Conservation (phyloP, 768 basidiomycete genomes). For the Leccinum broughii region DNA sequence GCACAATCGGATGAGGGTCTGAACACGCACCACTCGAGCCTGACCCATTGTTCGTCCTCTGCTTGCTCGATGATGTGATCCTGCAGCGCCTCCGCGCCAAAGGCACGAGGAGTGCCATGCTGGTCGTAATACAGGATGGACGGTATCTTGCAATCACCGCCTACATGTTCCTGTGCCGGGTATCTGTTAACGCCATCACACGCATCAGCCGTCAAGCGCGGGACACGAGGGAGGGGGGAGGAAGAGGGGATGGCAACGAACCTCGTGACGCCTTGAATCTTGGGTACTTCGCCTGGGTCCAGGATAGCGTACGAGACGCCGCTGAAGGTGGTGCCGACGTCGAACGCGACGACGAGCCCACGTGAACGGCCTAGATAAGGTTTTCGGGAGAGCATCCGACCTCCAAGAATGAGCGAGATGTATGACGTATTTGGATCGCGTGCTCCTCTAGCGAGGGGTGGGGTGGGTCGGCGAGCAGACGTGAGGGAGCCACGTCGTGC, state of each 20-base stretch:
- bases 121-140: conserved; percentile 49
- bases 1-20: not conserved
- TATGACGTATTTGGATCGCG: not conserved
- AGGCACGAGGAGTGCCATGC: conserved; percentile 39
- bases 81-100: conserved; percentile 46
- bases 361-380: conserved; percentile 39
- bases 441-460: not conserved
- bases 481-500: not conserved
- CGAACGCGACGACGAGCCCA: conserved; percentile 40
- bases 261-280: conserved; percentile 37
- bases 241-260: conserved; percentile 9
- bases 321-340: conserved; percentile 43
- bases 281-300: conserved; percentile 39
- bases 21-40: conserved; percentile 43
- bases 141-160: conserved; percentile 50
- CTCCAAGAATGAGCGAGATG: not conserved
- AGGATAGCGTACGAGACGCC: conserved; percentile 44
- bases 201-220: conserved; percentile 1
- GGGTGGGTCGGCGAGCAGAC: not conserved
- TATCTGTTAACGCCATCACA: conserved; percentile 25
- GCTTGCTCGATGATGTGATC: conserved; percentile 41
- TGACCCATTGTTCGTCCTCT: conserved; percentile 46
- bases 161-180: conserved; percentile 44
- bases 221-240: conserved; percentile 9
- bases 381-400: conserved; percentile 35